Base-by-base conservation (phyloP, 345 rosid genomes). In the Mangifera indica region DNA sequence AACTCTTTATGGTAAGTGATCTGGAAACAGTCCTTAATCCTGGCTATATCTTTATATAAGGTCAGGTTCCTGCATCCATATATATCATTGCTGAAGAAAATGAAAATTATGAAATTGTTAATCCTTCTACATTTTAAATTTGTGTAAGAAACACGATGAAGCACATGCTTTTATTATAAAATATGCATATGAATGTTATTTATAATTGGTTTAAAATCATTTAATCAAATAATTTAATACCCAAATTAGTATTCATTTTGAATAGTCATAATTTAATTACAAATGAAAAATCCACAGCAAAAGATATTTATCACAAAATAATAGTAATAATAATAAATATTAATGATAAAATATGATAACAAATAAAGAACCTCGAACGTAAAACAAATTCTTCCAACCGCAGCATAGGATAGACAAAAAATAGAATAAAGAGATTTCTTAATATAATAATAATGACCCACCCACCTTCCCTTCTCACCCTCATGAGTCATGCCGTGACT, bases 381-480 rank as follows among this genome's bases (percentile, higher is more conserved):
- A 21, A 55, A 25, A 73, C 18, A 24, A 34, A 74, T 60, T 60
- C 44, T 37, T 60, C 51, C 20, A 46, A 44, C 14, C 8, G 32
- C 2, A 32, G 34, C 2, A 7, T 48, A 9, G 52, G 34, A 52
- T 71, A 34, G 34, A 32, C 49, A 14, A 24, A 34, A 21, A 32
- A 26, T 7, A 29, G 49, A 17, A 60, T 5, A 32, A 52, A 1
- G 40, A 46, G 63, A 72, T 7, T 37, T 37, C 42, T 37, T 37
- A 0, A 37, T 37, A 37, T 2, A 48, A 68, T 55, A 60, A 67
- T 22, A 44, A 72, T 45, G 54, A 60, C 53, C 65, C 65, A 46
- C 69, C 72, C 60, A 65, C 76, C 69, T 52, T 75, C 22, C 45
- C 67, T 34, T 48, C 2, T 17, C 9, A 9, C n/a, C 22, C 61